Base-by-base conservation (phyloP, 2,329 filamentous ascomycete genomes). In the Cordyceps tenuipes region DNA sequence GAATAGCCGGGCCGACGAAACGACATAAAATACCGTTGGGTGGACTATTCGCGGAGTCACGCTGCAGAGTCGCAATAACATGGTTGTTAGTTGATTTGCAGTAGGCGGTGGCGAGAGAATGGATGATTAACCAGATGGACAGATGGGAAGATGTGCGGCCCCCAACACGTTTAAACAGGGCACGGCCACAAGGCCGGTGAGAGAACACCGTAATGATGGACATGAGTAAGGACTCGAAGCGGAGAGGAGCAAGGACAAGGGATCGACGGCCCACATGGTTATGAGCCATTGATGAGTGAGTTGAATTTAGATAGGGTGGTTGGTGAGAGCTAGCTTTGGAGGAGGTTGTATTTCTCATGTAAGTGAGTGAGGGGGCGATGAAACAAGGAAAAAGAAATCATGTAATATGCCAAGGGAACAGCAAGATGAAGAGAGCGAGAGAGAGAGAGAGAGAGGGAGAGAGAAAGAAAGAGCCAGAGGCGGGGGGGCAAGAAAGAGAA, bases 61-160 rank as follows among this genome's bases (percentile, higher is more conserved):
- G 51, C 36, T 23, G 51, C 53, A 56, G 53, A 56, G 43, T 47
- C 43, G 53, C 53, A 47, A 54, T 54, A 23, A 54, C 39, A 54
- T 41, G 26, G 3, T 5, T 13, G n/a, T 3, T 29, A 6, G 53
- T 47, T 56, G 53, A 56, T 43, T 19, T 43, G 53, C 53, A 56
- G 53, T 19, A 13, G 31, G 47, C 23, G 13, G 26, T 51, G 31
- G 36, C 8, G 17, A 39, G 21, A 12, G 23, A n/a, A 29, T 53
- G 23, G 29, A 23, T 31, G 13, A 19, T 10, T n/a, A 17, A 13
- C 15, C 6, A n/a, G 26, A 43, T 21, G n/a, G 43, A 43, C 23
- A 26, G 34, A 13, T 17, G 41, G 10, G 10, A 36, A 36, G 36
- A 44, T 44, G 23, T 21, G 36, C 51, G 51, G 51, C 51, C 51